These are phyloP conservation scores for Hyaloscypha bicolor DNA, from an alignment of 495 filamentous ascomycete genomes.

Conservation along the genomic window DNA sequence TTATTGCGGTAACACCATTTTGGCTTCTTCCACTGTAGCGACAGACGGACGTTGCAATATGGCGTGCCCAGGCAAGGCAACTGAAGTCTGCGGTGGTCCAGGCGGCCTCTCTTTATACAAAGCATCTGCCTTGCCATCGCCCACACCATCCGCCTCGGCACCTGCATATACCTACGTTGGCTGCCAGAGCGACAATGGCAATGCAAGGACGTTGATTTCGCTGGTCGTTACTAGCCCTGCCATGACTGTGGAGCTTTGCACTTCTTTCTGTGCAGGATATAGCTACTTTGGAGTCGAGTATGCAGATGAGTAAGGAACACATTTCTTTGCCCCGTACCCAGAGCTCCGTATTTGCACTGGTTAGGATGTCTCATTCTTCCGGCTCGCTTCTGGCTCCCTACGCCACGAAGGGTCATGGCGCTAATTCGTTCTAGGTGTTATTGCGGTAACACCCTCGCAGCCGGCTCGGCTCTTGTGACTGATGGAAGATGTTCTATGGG, in stretches of 20 bases:
- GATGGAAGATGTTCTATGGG: slow-evolving; percentile 52
- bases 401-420: too few relatives aligned
- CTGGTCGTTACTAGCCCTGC: slow-evolving; percentile 23
- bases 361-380: too few relatives aligned
- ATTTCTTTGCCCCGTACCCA: neutral
- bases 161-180: slow-evolving; percentile 19
- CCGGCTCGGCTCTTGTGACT: slow-evolving; percentile 33
- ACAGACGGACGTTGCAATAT: too few relatives aligned
- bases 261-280: slow-evolving; percentile 24
- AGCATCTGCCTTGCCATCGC: neutral
- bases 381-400: too few relatives aligned
- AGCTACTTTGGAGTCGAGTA: slow-evolving; percentile 38
- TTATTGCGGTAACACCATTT: too few relatives aligned
- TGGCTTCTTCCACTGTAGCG: too few relatives aligned
- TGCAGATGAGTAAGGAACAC: slow-evolving; percentile 38
- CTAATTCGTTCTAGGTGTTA: slow-evolving; percentile 27
- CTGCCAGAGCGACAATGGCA: slow-evolving; percentile 26
- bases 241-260: slow-evolving; percentile 30
- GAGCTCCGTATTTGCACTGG: too few relatives aligned
- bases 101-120: too few relatives aligned
- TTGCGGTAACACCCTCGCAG: slow-evolving; percentile 21
- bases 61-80: neutral
- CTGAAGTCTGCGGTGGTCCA: neutral
- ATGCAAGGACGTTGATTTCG: slow-evolving; percentile 19
- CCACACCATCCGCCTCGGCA: neutral